Evolutionary conservation across 257 asterid species (phyloP).

Genomic region (Forsythia suspensa): DNA sequence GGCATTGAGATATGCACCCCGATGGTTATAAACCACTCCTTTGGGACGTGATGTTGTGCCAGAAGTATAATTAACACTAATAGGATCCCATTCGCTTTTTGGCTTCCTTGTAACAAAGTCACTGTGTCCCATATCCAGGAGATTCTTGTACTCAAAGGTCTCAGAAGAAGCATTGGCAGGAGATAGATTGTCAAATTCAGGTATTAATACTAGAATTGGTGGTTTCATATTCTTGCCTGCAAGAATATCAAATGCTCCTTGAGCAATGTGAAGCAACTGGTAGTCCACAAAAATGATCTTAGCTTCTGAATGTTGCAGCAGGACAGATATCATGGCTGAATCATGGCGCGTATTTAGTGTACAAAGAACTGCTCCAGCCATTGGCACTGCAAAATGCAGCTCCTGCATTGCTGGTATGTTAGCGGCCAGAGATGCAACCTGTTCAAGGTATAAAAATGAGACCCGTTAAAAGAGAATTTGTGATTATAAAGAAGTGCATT

Average conservation of each 20-base stretch:
- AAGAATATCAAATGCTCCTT: conserved; percentile 37
- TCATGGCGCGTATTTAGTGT: conserved; percentile 55
- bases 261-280: conserved; percentile 41
- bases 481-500: not conserved
- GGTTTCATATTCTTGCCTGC: conserved; percentile 17
- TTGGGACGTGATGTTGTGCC: conserved; percentile 64
- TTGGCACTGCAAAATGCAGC: conserved; percentile 67
- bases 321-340: conserved; percentile 47
- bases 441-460: conserved; percentile 6
- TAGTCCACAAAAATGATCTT: conserved; percentile 53
- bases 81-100: conserved; percentile 50
- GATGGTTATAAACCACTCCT: conserved; percentile 57
- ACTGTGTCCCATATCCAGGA: conserved; percentile 39
- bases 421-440: conserved; percentile 55
- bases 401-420: conserved; percentile 65
- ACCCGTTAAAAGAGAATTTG: not conserved
- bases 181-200: conserved; percentile 20
- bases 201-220: conserved; percentile 39
- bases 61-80: conserved; percentile 60
- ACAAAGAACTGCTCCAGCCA: conserved; percentile 65
- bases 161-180: not conserved
- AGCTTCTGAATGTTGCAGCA: conserved; percentile 56
- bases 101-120: conserved; percentile 30
- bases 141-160: conserved; percentile 37
- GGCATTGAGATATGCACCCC: conserved; percentile 57